phyloP scores from a whole-genome alignment of 805 yeast genomes.

The Yamadazyma philogaea region DNA sequence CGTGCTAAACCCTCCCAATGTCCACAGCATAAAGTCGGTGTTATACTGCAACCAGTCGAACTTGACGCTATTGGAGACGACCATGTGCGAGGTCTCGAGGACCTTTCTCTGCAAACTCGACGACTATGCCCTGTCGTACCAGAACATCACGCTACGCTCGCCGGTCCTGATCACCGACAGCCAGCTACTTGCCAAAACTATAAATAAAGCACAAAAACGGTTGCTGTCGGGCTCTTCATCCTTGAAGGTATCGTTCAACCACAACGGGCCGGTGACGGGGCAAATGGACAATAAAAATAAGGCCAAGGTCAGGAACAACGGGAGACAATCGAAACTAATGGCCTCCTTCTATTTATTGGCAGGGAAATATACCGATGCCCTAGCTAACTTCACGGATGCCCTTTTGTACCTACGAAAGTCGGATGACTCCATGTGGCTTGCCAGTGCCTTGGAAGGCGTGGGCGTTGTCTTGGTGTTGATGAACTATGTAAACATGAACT shows the following conservation, averaged over 20 bases:
- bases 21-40: constrained; percentile 16
- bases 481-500: constrained; percentile 52
- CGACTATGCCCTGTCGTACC: constrained; percentile 66
- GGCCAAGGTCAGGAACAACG: constrained; percentile 48
- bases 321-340: constrained; percentile 70
- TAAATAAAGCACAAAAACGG: constrained; percentile 41
- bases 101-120: constrained; percentile 63
- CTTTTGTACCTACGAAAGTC: constrained; percentile 53
- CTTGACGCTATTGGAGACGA: constrained; percentile 47
- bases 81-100: constrained; percentile 68
- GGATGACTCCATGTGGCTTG: constrained; percentile 84
- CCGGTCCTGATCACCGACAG: constrained; percentile 65
- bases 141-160: constrained; percentile 77
- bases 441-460: constrained; percentile 79
- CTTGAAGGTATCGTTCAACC: constrained; percentile 28
- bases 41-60: constrained; percentile 29
- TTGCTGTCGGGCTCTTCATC: constrained; percentile 41
- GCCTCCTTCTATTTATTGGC: constrained; percentile 78
- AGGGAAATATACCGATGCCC: constrained; percentile 72
- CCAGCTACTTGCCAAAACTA: constrained; percentile 40
- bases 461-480: constrained; percentile 63
- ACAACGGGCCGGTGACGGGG: constrained; percentile 5
- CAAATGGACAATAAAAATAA: constrained; percentile 29
- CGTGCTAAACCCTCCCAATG: constrained; percentile 13
- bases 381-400: constrained; percentile 74